Conservation (phyloP, 2,329 filamentous ascomycete genomes). For the Hypoxylon sp. region DNA sequence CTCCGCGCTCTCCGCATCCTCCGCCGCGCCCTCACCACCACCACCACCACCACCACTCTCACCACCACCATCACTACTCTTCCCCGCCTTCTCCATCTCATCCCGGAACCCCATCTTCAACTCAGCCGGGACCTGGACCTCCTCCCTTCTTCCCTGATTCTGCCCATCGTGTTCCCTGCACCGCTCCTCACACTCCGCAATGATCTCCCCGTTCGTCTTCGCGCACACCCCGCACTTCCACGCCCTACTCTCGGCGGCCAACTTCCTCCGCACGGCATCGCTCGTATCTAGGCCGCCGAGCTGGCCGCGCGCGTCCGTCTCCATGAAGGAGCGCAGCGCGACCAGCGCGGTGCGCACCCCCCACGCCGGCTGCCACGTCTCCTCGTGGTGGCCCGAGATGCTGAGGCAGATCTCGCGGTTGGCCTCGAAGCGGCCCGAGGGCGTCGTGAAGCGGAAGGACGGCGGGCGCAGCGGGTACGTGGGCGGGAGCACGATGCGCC, state of each 20-base stretch:
- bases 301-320: slow-evolving; percentile 88
- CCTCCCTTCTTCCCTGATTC: slow-evolving; percentile 50
- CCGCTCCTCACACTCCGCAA: slow-evolving; percentile 76
- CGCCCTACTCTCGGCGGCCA: slow-evolving; percentile 75
- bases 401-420: slow-evolving; percentile 97
- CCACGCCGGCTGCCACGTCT: slow-evolving; percentile 99
- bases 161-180: slow-evolving; percentile 56
- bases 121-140: slow-evolving; percentile 68
- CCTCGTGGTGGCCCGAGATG: slow-evolving; percentile 95
- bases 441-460: slow-evolving; percentile 94
- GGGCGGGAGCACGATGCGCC: slow-evolving; percentile 90
- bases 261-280: slow-evolving; percentile 74
- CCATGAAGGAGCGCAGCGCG: slow-evolving; percentile 90
- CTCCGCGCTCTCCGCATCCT: slow-evolving; percentile 62
- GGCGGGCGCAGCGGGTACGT: slow-evolving; percentile 93
- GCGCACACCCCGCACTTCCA: slow-evolving; percentile 82
- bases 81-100: slow-evolving; percentile 68
- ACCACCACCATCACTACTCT: slow-evolving; percentile 37
- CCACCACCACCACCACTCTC: not conserved
- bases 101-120: slow-evolving; percentile 80
- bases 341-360: slow-evolving; percentile 90
- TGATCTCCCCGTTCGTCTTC: slow-evolving; percentile 80
- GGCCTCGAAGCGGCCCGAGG: slow-evolving; percentile 92
- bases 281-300: slow-evolving; percentile 88
- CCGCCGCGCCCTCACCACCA: slow-evolving; percentile 40